Evolutionary conservation across 2,329 filamentous ascomycete species (phyloP).

Genomic region (Botryosphaeria agaves): DNA sequence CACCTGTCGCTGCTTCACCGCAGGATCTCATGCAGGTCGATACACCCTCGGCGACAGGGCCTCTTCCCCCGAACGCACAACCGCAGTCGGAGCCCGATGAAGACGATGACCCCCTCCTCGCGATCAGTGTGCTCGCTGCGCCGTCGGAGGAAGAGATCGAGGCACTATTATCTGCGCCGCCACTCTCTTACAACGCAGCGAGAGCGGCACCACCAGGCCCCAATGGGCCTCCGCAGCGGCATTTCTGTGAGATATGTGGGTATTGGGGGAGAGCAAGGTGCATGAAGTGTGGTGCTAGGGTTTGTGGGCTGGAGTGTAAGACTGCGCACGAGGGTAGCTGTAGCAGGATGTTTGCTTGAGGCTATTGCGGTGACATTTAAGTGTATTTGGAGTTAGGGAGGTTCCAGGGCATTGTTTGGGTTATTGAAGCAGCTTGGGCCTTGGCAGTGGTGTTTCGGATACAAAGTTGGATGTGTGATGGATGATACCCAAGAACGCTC

Average conservation of each 20-base stretch:
- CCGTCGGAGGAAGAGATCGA: slow-evolving; percentile 36
- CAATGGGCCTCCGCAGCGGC: slow-evolving; percentile 33
- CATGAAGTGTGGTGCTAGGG: slow-evolving; percentile 58
- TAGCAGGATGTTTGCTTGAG: no score
- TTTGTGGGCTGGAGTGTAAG: slow-evolving; percentile 63
- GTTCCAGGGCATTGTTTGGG: no score
- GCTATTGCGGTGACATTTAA: no score
- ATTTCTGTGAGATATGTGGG: slow-evolving; percentile 65
- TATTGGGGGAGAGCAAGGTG: slow-evolving; percentile 67
- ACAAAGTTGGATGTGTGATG: no score
- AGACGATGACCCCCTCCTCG: slow-evolving; percentile 20
- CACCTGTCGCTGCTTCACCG: not conserved
- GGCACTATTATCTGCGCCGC: slow-evolving; percentile 43
- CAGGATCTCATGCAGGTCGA: no score
- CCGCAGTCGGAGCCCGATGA: slow-evolving; percentile 23
- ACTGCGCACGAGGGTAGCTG: slow-evolving; percentile 56
- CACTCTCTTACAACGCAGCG: slow-evolving; percentile 51
- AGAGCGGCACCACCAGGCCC: slow-evolving; percentile 22
- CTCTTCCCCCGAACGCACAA: not conserved
- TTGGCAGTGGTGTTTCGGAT: no score
- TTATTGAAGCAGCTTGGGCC: no score
- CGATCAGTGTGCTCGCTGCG: slow-evolving; percentile 6
- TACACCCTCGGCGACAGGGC: not conserved
- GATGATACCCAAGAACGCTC: no score
- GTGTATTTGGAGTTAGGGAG: no score